Percentiles rank a stretch among this genome's conserved stretches.
Conservation (phyloP, 2,329 filamentous ascomycete genomes). For the Zalaria sp. region DNA sequence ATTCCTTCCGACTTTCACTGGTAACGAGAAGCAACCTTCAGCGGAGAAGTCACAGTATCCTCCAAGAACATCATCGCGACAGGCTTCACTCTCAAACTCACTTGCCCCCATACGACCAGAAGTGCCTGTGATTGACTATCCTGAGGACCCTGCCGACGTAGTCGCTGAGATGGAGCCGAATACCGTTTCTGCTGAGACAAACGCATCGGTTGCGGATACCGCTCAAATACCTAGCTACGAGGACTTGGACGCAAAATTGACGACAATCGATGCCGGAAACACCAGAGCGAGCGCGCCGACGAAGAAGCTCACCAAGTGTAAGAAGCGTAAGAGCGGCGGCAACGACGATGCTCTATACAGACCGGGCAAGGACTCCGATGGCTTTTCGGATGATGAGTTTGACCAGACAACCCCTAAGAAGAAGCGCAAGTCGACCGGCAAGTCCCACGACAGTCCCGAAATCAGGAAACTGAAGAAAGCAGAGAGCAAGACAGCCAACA, state of each 20-base stretch:
- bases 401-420: slow-evolving; percentile 13
- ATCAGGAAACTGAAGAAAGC: slow-evolving; percentile 6
- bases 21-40: neutral
- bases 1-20: neutral
- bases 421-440: slow-evolving; percentile 16
- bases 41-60: neutral
- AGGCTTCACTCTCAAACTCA: neutral
- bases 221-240: slow-evolving; percentile 3
- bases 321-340: slow-evolving; percentile 23
- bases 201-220: neutral
- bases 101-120: no score
- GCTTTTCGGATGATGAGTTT: slow-evolving; percentile 2
- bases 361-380: slow-evolving; percentile 4
- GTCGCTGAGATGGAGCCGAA: no score
- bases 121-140: no score
- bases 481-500: slow-evolving; percentile 2
- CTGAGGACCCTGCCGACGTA: no score
- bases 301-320: slow-evolving; percentile 14
- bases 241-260: slow-evolving; percentile 15
- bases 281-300: slow-evolving; percentile 1
- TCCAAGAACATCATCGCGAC: neutral
- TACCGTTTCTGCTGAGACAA: no score
- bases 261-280: slow-evolving; percentile 13
- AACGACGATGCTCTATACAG: slow-evolving; percentile 18
- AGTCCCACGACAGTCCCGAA: slow-evolving; percentile 4